Evolutionary conservation across 2,329 filamentous ascomycete genomes (phyloP).

Genomic region (Hypoxylon sp.): DNA sequence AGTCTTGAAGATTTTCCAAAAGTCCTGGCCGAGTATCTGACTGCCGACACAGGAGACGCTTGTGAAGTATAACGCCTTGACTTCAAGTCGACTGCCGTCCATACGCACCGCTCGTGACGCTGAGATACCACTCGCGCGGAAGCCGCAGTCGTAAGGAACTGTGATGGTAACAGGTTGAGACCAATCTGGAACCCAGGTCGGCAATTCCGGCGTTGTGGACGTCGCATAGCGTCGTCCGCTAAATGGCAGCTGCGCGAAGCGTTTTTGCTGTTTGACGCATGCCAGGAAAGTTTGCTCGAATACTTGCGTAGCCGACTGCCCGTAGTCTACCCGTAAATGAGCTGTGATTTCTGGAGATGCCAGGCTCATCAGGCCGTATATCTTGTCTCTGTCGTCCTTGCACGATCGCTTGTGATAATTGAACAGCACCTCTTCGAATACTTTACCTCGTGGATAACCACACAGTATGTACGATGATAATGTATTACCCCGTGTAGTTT

Average conservation of each 20-base stretch:
- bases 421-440: slow-evolving; percentile 5
- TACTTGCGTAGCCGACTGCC: background rate
- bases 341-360: slow-evolving; percentile 2
- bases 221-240: slow-evolving; percentile 1
- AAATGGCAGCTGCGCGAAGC: slow-evolving; percentile 12
- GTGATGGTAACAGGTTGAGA: background rate
- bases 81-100: slow-evolving; percentile 17
- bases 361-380: slow-evolving; percentile 38
- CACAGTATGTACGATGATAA: background rate
- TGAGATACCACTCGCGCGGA: slow-evolving; percentile 31
- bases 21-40: background rate
- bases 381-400: slow-evolving; percentile 32
- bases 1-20: background rate
- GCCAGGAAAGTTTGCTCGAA: slow-evolving; percentile 32
- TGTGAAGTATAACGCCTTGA: slow-evolving; percentile 24
- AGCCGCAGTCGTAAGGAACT: background rate
- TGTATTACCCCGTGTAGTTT: background rate
- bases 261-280: background rate
- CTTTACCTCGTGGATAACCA: background rate
- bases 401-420: slow-evolving; percentile 10
- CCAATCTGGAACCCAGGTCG: slow-evolving; percentile 42
- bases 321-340: slow-evolving; percentile 32
- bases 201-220: slow-evolving; percentile 7
- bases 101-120: slow-evolving; percentile 9
- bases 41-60: slow-evolving; percentile 14